Conservation (phyloP, 495 filamentous ascomycete genomes). For the Hyaloscypha finlandica region DNA sequence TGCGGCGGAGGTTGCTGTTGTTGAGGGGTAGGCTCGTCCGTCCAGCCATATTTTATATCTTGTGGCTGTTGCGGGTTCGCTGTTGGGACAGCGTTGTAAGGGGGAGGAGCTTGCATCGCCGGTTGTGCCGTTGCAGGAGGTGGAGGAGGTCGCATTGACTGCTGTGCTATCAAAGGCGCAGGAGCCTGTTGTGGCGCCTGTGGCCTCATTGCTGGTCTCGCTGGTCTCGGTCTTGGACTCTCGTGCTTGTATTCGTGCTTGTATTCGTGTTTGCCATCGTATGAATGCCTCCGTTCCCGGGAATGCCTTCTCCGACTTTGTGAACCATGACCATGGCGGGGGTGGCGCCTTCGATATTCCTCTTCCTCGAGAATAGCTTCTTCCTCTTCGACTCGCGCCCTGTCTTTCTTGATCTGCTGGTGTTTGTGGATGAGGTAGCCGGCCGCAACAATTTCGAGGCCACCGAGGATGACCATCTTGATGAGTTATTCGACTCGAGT, state of each 20-base stretch:
- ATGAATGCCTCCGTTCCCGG: slow-evolving; percentile 7
- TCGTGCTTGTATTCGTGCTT: slow-evolving; percentile 23
- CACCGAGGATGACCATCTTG: slow-evolving; percentile 33
- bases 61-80: slow-evolving; percentile 10
- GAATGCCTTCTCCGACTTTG: neutral
- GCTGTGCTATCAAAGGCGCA: neutral
- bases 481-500: neutral
- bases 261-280: slow-evolving; percentile 20
- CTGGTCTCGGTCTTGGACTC: slow-evolving; percentile 4
- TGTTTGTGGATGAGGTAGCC: slow-evolving; percentile 32
- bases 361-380: slow-evolving; percentile 22
- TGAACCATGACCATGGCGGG: slow-evolving; percentile 5
- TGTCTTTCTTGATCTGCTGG: slow-evolving; percentile 28
- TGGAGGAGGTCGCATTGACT: neutral
- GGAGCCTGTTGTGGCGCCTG: neutral
- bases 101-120: slow-evolving; percentile 7
- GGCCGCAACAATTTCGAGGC: slow-evolving; percentile 30
- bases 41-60: slow-evolving; percentile 31
- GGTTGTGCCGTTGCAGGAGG: neutral
- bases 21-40: slow-evolving; percentile 3
- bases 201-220: neutral
- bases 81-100: slow-evolving; percentile 7
- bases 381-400: slow-evolving; percentile 21
- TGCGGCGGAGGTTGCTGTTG: slow-evolving; percentile 11
- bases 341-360: slow-evolving; percentile 13